Percentiles rank a stretch among this genome's conserved stretches.
These are phyloP conservation scores for Solanum tarijense DNA, from an alignment of 257 asterid species.

Conservation along the genomic window DNA sequence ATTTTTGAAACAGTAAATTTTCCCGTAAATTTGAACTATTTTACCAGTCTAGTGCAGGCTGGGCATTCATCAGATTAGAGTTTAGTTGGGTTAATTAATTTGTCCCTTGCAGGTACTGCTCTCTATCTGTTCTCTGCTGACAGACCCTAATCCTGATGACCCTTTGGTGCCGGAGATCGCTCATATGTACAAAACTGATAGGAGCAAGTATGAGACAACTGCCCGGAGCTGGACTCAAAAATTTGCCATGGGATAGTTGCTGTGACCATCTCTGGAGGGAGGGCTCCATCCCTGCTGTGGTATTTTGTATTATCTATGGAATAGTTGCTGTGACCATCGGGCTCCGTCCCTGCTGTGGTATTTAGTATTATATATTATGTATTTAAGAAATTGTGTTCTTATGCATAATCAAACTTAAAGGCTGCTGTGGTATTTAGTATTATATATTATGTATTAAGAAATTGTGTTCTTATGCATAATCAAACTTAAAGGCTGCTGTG, in stretches of 20 bases:
- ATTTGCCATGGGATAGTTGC: slow-evolving; percentile 3
- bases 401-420: not conserved
- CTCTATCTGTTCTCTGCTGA: slow-evolving; percentile 9
- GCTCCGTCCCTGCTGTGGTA: not conserved
- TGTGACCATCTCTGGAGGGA: not conserved
- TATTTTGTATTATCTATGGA: not conserved
- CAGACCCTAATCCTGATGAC: slow-evolving; percentile 4
- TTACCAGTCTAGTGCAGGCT: not conserved
- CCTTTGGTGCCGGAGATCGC: slow-evolving; percentile 7
- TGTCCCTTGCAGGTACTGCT: slow-evolving; percentile 4
- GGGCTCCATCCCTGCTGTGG: not conserved
- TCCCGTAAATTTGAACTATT: too few relatives aligned
- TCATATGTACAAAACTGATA: slow-evolving; percentile 4
- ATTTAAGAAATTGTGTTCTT: not conserved
- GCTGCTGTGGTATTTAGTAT: not conserved
- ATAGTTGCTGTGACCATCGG: not conserved
- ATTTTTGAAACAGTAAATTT: not conserved
- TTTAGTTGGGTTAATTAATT: not conserved
- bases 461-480: not conserved
- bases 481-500: not conserved
- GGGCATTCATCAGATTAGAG: not conserved
- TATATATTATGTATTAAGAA: not conserved
- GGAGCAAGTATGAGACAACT: not conserved
- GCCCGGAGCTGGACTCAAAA: slow-evolving; percentile 11
- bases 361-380: not conserved